phyloP scores from a whole-genome alignment of 495 filamentous ascomycete species.

The Daldinia decipiens region DNA sequence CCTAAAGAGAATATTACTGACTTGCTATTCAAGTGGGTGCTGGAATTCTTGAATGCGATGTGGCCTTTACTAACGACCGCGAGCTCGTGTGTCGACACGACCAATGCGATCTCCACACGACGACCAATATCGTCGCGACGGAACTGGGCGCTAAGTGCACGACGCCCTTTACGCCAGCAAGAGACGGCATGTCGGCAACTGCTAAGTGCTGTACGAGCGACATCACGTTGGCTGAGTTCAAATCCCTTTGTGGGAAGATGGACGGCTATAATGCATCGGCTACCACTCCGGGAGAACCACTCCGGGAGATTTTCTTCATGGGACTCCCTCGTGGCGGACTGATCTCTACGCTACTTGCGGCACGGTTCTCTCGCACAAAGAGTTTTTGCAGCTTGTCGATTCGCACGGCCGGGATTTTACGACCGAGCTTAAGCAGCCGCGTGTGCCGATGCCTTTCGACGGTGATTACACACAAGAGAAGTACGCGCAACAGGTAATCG shows the following conservation, averaged over 20 bases:
- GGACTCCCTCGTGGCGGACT: slow-evolving; percentile 66
- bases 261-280: slow-evolving; percentile 65
- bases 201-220: slow-evolving; percentile 72
- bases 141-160: slow-evolving; percentile 69
- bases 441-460: slow-evolving; percentile 70
- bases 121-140: slow-evolving; percentile 70
- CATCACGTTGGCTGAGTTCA: slow-evolving; percentile 68
- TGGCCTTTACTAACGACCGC: slow-evolving; percentile 68
- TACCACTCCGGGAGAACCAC: slow-evolving; percentile 63
- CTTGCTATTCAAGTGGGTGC: slow-evolving; percentile 58
- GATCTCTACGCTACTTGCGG: slow-evolving; percentile 68
- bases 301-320: slow-evolving; percentile 60
- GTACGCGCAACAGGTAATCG: slow-evolving; percentile 68
- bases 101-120: slow-evolving; percentile 71
- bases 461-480: slow-evolving; percentile 66
- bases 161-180: slow-evolving; percentile 64
- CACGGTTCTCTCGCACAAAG: slow-evolving; percentile 62
- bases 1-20: not conserved
- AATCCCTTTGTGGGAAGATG: slow-evolving; percentile 70
- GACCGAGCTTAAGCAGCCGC: slow-evolving; percentile 68
- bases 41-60: slow-evolving; percentile 72
- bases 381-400: slow-evolving; percentile 65
- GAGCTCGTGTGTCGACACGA: slow-evolving; percentile 71
- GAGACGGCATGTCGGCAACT: slow-evolving; percentile 50
- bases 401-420: slow-evolving; percentile 65